Evolutionary conservation across 441 rosid species (phyloP), one percentile per base, ranked within the genome.

Genomic region (Macaranga tanarius): DNA sequence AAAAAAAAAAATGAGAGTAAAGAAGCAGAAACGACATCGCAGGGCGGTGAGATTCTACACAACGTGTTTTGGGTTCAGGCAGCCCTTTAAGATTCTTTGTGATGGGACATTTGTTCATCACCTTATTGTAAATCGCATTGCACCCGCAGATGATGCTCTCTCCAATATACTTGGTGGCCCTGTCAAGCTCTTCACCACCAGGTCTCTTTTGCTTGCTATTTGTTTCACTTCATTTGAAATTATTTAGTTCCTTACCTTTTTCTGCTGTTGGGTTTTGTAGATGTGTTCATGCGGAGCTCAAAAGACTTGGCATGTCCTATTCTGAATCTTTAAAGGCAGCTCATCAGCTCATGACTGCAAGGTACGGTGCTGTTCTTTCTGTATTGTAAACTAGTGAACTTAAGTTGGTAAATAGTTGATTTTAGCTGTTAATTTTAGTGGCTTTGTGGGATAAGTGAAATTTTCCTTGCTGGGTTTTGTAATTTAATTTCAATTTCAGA

Each of bases 91-190:
- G 79, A 85, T 92, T 51, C 84, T 92, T 0, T 92, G 94, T 54
- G 99, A 95, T 64, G 96, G 96, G 0, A 92, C 98, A 0, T 89
- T 95, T 73, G 79, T 95, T 38, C 92, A 91, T 67, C 92, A 92
- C 74, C 91, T 89, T 57, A 82, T 92, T 12, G 72, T 75, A 19
- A 76, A 86, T 66, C 54, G 77, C 44, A 80, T 92, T 57, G 82
- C 81, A 38, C 93, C 97, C 65, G 92, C 94, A 7, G 96, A 95
- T 56, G 79, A 81, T 12, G 90, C 92, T 61, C 77, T 91, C 67
- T 76, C 91, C 22, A 85, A 78, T 51, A 84, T 86, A 25, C 96
- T 91, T 31, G 84, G 89, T 13, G 95, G 86, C 8, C 76, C 92
- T 12, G 92, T 91, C 77, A 95, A 87, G 88, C 93, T 92, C 82